Evolutionary conservation across 2,329 filamentous ascomycete genomes (phyloP).

Genomic region (Cyclaneusma minus): DNA sequence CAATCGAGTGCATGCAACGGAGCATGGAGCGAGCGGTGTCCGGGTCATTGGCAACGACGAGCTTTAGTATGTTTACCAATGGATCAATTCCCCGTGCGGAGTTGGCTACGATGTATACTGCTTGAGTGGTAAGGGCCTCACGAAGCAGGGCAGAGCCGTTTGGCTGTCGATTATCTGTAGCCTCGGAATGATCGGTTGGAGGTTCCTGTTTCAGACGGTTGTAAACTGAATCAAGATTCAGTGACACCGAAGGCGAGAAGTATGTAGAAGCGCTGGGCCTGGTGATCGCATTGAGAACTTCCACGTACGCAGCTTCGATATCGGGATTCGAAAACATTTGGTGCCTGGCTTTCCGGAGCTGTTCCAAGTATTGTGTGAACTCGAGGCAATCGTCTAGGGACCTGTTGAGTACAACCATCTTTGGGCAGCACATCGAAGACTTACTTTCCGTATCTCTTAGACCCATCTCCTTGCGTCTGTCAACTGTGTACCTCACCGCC

Average conservation of each 20-base stretch:
- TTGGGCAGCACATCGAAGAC: slow-evolving; percentile 12
- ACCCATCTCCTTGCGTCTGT: slow-evolving; percentile 33
- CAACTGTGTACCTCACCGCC: slow-evolving; percentile 38
- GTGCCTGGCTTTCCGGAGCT: slow-evolving; percentile 10
- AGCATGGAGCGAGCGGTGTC: no score
- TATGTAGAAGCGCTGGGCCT: slow-evolving; percentile 1
- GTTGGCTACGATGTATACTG: slow-evolving; percentile 6
- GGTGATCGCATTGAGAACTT: slow-evolving; percentile 16
- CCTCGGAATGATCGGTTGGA: slow-evolving; percentile 2
- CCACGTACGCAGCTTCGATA: slow-evolving; percentile 19
- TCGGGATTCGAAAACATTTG: no score
- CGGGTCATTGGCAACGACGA: no score
- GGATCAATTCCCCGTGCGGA: no score
- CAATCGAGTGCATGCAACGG: no score
- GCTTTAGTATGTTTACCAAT: no score
- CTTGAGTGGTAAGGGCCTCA: slow-evolving; percentile 4
- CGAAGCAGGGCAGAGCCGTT: slow-evolving; percentile 1
- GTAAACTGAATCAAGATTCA: slow-evolving; percentile 4
- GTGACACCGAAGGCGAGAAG: slow-evolving; percentile 19
- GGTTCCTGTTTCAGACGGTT: no score
- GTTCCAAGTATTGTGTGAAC: slow-evolving; percentile 7
- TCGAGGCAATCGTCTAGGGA: slow-evolving; percentile 5
- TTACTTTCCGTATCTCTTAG: slow-evolving; percentile 26
- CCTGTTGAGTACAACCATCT: slow-evolving; percentile 13
- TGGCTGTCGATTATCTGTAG: background rate